These are phyloP conservation scores for Penstemon davidsonii DNA, from an alignment of 257 asterid species.

Conservation along the genomic window DNA sequence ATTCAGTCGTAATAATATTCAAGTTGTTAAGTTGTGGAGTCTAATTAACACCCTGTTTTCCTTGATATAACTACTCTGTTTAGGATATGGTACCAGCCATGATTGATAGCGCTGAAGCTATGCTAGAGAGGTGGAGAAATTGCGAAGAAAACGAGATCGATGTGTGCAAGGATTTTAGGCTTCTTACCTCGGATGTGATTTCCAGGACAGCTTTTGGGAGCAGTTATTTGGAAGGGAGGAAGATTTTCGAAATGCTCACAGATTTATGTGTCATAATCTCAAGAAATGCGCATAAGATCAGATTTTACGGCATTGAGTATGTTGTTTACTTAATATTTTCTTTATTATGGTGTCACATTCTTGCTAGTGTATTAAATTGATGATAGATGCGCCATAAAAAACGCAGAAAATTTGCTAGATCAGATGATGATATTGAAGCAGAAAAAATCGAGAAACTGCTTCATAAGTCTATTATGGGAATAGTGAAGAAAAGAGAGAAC, in stretches of 20 bases:
- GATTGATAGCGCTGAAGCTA: slow-evolving; percentile 4
- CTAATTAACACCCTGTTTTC: background rate
- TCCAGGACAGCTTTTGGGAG: slow-evolving; percentile 20
- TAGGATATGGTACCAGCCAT: slow-evolving; percentile 4
- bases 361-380: too few relatives aligned
- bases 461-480: background rate
- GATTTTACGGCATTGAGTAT: background rate
- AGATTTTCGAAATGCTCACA: slow-evolving; percentile 4
- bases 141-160: slow-evolving; percentile 11
- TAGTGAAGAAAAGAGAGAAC: background rate
- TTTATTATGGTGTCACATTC: too few relatives aligned
- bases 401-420: background rate
- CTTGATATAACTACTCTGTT: too few relatives aligned
- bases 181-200: slow-evolving; percentile 7
- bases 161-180: slow-evolving; percentile 1
- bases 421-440: slow-evolving; percentile 1
- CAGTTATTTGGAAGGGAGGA: slow-evolving; percentile 12
- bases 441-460: slow-evolving; percentile 1
- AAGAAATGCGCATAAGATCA: background rate
- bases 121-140: slow-evolving; percentile 15
- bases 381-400: too few relatives aligned
- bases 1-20: too few relatives aligned
- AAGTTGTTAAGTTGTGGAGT: too few relatives aligned
- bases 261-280: background rate
- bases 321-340: background rate